These are phyloP conservation scores for Saprolegnia parasitica DNA, from an alignment of 352 stramenopile species.

Conservation along the genomic window DNA sequence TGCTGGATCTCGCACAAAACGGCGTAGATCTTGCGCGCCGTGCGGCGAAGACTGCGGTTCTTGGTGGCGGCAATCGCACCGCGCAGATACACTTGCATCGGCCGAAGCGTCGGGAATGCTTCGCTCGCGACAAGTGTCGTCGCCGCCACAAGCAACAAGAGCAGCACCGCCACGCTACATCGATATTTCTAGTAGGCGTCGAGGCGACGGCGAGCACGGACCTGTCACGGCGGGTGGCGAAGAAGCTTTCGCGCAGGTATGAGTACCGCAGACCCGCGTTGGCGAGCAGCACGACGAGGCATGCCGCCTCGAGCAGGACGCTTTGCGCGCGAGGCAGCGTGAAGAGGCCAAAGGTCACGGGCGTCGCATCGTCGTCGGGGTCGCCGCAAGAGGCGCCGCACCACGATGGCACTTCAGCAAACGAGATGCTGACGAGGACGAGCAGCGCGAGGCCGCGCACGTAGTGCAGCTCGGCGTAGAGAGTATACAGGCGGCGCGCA, in stretches of 20 bases:
- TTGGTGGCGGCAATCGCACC: neutral
- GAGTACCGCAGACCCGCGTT: slow-evolving; percentile 50
- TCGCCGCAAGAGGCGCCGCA: slow-evolving; percentile 36
- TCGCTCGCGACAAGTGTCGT: neutral
- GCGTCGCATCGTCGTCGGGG: slow-evolving; percentile 27
- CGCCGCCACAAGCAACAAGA: neutral
- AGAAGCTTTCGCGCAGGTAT: slow-evolving; percentile 46
- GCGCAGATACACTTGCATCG: neutral
- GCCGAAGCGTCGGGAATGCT: neutral
- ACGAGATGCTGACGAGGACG: slow-evolving; percentile 41
- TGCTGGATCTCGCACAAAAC: neutral
- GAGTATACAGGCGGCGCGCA: neutral
- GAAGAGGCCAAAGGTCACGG: slow-evolving; percentile 43
- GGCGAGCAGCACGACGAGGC: slow-evolving; percentile 37
- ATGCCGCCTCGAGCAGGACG: slow-evolving; percentile 40
- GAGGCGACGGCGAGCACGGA: neutral
- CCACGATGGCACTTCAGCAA: slow-evolving; percentile 54
- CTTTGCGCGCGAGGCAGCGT: slow-evolving; percentile 33
- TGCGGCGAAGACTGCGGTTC: neutral
- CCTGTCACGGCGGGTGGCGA: slow-evolving; percentile 30
- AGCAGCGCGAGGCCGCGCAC: slow-evolving; percentile 41
- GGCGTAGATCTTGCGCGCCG: neutral
- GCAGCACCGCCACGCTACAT: neutral
- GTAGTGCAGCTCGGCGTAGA: slow-evolving; percentile 44
- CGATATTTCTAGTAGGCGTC: neutral